Evolutionary conservation across 768 basidiomycete genomes (phyloP), one percentile per base, ranked within the genome.

Genomic region (Boletus vermiculosoides): DNA sequence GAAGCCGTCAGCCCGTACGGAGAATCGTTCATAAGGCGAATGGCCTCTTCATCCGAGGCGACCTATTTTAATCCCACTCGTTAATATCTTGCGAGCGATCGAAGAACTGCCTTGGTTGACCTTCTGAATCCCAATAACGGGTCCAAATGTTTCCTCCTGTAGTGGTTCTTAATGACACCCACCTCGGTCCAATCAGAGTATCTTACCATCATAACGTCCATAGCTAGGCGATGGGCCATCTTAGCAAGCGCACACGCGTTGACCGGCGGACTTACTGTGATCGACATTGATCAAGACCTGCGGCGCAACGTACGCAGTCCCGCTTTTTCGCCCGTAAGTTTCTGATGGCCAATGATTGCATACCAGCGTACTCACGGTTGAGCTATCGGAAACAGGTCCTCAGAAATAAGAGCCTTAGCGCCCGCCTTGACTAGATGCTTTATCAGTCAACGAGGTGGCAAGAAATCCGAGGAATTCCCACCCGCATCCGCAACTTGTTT

Each of bases 1-100:
- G 93, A 94, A 5, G 92, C 93, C 2, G 96, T 99, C 22, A 99
- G 79, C 15, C 97, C 97, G 67, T 95, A 98, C 0, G 83, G 84
- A 16, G 95, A 97, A 71, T 98, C 94, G 71, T 99, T 98, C 91
- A 99, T 99, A 33, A 98, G 81, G 18, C 73, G 69, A 54, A 98
- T 74, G 1, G 97, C 97, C 69, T 96, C 93, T 45, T 87, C 89
- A 69, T 98, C 97, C 0, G 85, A 85, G 10, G 81, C 77, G 22
- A 93, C 90, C 89, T 90, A 50, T 37, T 12, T 4, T 36, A 7
- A 18, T 34, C 8, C 20, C 18, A 37, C 23, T 34, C 4, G 31
- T 55, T 3, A 6, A 37, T 46, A 6, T 16, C 18, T 41, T 36
- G 16, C 23, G 18, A 23, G 20, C n/a, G 8, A 13, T 42, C 0